Percentiles rank a stretch among this genome's conserved stretches.
phyloP scores from a whole-genome alignment of 2,329 filamentous ascomycete species.

The Diaporthe velutina region DNA sequence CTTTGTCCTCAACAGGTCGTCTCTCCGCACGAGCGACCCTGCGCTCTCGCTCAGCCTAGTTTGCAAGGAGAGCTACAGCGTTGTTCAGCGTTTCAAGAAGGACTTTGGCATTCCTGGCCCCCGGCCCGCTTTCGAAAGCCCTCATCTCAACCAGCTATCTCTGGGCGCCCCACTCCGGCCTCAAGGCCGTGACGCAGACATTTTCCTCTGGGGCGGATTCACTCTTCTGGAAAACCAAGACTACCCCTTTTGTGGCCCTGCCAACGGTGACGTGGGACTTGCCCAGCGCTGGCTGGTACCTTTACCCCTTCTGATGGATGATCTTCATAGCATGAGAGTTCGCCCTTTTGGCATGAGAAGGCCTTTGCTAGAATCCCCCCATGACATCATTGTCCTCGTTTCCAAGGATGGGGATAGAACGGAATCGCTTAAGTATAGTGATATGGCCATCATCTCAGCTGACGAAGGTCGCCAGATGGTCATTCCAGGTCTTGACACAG shows the following conservation, averaged over 20 bases:
- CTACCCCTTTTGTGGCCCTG: not conserved
- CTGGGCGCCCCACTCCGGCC: not conserved
- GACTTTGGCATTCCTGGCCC: not conserved
- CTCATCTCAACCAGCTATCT: not conserved
- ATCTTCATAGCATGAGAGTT: no score
- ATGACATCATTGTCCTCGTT: not conserved
- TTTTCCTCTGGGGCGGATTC: not conserved
- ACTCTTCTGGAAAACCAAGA: not conserved
- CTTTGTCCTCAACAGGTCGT: not conserved
- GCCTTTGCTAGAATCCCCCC: not conserved
- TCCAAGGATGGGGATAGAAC: not conserved
- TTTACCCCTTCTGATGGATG: not conserved
- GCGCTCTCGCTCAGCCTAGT: not conserved
- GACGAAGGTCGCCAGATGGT: not conserved
- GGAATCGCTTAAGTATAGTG: not conserved
- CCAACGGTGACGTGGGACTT: not conserved
- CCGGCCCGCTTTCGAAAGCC: not conserved
- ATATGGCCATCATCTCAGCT: not conserved
- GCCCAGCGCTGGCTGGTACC: not conserved
- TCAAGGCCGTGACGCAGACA: not conserved
- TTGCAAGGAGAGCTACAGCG: not conserved
- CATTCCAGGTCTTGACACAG: not conserved
- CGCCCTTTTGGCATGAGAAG: not conserved
- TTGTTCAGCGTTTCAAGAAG: not conserved
- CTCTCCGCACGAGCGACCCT: not conserved